A percentile compares a stretch with the other conserved stretches of the same genome.
Conservation (phyloP, 176 grass and related monocot genomes). For the Eleusine indica region DNA sequence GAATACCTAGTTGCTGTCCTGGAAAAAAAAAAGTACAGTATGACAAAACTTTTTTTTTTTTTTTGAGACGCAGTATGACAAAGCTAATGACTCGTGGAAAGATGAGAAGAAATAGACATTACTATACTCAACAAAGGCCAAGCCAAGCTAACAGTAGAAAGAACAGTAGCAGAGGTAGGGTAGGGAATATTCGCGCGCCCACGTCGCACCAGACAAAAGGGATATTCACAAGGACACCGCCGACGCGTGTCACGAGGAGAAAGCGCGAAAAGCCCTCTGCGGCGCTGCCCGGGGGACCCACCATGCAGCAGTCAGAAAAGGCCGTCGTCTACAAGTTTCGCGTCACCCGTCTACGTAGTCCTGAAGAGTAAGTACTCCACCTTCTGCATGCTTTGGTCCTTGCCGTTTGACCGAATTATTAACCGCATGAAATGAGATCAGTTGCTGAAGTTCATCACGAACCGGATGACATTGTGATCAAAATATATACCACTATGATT, state of each 20-base stretch:
- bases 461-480: neutral
- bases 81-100: neutral
- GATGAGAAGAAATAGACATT: neutral
- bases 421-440: neutral
- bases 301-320: constrained; percentile 23
- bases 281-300: neutral
- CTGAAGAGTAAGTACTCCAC: neutral
- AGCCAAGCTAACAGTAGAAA: too few species aligned
- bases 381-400: neutral
- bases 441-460: neutral
- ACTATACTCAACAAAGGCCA: neutral
- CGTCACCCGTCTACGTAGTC: neutral
- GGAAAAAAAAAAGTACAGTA: too few species aligned
- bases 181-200: constrained; percentile 52
- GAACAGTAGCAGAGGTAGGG: neutral
- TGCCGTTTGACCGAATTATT: neutral
- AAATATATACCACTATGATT: too few species aligned
- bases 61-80: too few species aligned
- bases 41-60: neutral
- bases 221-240: constrained; percentile 67
- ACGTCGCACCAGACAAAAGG: constrained; percentile 68
- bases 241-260: constrained; percentile 66
- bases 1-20: too few species aligned
- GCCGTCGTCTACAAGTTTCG: neutral
- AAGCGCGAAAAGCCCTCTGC: constrained; percentile 32